Percentiles rank a stretch among this genome's conserved stretches.
Evolutionary conservation across 2,329 filamentous ascomycete species (phyloP).

Genomic region (Colletotrichum lini): DNA sequence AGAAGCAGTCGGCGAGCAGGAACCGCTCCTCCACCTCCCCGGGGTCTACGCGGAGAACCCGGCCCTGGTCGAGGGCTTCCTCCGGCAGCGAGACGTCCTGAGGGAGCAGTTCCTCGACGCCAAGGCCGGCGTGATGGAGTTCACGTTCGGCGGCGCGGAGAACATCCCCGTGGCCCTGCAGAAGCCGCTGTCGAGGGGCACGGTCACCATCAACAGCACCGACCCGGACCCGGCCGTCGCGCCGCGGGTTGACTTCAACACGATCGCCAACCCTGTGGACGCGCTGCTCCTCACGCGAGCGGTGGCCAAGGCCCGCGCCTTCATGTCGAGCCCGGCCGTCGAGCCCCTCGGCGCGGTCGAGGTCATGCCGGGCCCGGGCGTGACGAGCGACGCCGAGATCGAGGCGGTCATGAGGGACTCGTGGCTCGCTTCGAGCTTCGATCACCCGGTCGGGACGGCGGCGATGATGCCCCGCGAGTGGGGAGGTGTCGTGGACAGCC

Average conservation of each 20-base stretch:
- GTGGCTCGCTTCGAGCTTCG: conserved; percentile 42
- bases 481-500: conserved; percentile 53
- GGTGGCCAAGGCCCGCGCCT: conserved; percentile 43
- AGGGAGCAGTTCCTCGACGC: conserved; percentile 42
- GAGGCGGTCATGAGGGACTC: conserved; percentile 42
- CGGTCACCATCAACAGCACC: conserved; percentile 44
- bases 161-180: conserved; percentile 43
- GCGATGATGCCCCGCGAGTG: conserved; percentile 52
- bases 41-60: conserved; percentile 43
- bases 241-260: conserved; percentile 45
- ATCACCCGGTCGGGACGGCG: conserved; percentile 49
- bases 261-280: conserved; percentile 45
- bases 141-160: conserved; percentile 42
- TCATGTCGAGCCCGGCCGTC: conserved; percentile 43
- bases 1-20: conserved; percentile 41
- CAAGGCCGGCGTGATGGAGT: conserved; percentile 43
- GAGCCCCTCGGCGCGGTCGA: conserved; percentile 40
- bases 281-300: conserved; percentile 36
- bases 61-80: conserved; percentile 39
- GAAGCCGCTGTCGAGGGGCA: conserved; percentile 46
- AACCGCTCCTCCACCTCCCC: conserved; percentile 43
- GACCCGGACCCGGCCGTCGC: conserved; percentile 43
- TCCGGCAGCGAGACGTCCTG: conserved; percentile 34
- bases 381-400: conserved; percentile 45
- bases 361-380: conserved; percentile 44